Percentiles rank a stretch among this genome's conserved stretches.
These are phyloP conservation scores for Mollisia scopiformis DNA, from an alignment of 2,329 filamentous ascomycete species.

Conservation along the genomic window DNA sequence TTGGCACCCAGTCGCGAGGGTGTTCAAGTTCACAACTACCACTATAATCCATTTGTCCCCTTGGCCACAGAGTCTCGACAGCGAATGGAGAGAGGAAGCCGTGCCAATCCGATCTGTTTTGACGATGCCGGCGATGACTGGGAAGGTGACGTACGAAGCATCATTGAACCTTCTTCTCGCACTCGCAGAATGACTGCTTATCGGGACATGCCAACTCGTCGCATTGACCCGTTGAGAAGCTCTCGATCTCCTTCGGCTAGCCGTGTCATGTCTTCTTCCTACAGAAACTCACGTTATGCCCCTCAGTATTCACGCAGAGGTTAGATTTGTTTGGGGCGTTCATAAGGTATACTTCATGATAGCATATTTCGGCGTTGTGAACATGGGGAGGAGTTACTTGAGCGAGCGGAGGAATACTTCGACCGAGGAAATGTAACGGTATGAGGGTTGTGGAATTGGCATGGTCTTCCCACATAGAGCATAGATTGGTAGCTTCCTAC, in stretches of 20 bases:
- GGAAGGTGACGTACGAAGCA: conserved; percentile 11
- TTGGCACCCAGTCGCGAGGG: background rate
- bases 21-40: background rate
- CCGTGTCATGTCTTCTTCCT: conserved; percentile 27
- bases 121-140: conserved; percentile 8
- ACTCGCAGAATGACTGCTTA: conserved; percentile 27
- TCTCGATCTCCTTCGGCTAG: conserved; percentile 31
- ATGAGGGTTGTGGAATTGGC: background rate
- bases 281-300: conserved; percentile 21
- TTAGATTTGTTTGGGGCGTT: conserved; percentile 4
- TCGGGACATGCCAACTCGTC: conserved; percentile 22
- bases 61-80: background rate
- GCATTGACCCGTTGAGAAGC: conserved; percentile 27
- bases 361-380: background rate
- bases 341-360: background rate
- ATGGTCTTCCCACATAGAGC: background rate
- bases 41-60: background rate
- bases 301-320: conserved; percentile 23
- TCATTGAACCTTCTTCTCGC: conserved; percentile 18
- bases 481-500: background rate
- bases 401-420: background rate
- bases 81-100: background rate
- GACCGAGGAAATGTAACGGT: background rate
- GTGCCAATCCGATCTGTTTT: background rate
- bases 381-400: background rate